Conservation (phyloP, 2,329 filamentous ascomycete species). For the Paecilomyces fulvus region DNA sequence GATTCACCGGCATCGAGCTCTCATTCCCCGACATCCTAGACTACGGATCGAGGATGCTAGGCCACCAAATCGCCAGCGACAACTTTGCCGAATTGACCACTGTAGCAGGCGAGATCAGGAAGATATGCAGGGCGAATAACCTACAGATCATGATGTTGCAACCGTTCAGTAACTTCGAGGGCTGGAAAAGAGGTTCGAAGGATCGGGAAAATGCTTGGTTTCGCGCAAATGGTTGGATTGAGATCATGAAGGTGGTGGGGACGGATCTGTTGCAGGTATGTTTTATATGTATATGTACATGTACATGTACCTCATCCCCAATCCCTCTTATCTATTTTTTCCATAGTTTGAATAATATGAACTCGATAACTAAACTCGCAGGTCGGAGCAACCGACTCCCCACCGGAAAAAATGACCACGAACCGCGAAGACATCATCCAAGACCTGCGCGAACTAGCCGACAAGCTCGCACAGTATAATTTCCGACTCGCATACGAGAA, state of each 20-base stretch:
- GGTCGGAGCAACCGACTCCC: constrained; percentile 57
- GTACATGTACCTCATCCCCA: no score
- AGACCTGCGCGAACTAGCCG: constrained; percentile 57
- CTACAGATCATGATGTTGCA: constrained; percentile 64
- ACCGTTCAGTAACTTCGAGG: constrained; percentile 69
- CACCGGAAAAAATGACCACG: constrained; percentile 43
- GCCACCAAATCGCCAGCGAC: constrained; percentile 44
- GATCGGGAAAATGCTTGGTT: constrained; percentile 56
- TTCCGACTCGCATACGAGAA: constrained; percentile 68
- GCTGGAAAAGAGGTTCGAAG: constrained; percentile 53
- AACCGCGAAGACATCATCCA: constrained; percentile 45
- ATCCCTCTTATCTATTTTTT: not conserved
- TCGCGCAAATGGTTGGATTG: constrained; percentile 58
- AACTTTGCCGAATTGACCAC: constrained; percentile 52
- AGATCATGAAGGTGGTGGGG: constrained; percentile 61
- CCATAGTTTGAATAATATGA: not conserved
- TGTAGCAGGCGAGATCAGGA: constrained; percentile 47
- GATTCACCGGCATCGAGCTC: constrained; percentile 60
- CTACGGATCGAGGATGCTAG: constrained; percentile 48
- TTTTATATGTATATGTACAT: constrained; percentile 12
- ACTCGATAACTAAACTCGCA: constrained; percentile 11
- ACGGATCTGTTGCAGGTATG: constrained; percentile 65
- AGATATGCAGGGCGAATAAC: constrained; percentile 45
- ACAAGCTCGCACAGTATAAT: constrained; percentile 49
- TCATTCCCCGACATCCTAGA: constrained; percentile 63